Base-by-base conservation (phyloP, 202 grass and related monocot species). In the Bolboschoenoplectus hybrid region DNA sequence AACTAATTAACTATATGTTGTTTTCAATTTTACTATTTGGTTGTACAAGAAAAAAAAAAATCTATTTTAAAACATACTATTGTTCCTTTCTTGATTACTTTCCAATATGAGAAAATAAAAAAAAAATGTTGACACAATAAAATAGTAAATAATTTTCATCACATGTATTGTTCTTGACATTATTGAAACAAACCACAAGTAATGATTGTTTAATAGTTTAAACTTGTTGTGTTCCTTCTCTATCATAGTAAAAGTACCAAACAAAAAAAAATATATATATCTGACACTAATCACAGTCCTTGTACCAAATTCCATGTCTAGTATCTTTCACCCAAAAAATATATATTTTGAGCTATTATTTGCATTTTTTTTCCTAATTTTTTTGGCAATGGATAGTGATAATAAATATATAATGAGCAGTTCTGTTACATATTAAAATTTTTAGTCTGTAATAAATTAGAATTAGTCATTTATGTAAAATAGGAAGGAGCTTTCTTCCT, bases 121-220 rank as follows among this genome's bases (percentile, higher is more conserved):
- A 68, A 41, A 41, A 26, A 41, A 41, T 68, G 65, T 68, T 32
- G 16, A 68, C 12, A 68, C 6, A 68, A 41, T 68, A 14, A 41
- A 68, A 68, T 17, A 41, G 13, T 32, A 68, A 40, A 68, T 16
- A 40, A 68, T 16, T 68, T 9, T 2, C 5, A 11, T 68, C 65
- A 68, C 65, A 7, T 68, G 36, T 68, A 17, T 68, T 68, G 65
- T 41, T 68, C 65, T 68, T 7, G 14, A 40, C 65, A 68, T 68
- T 40, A 40, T 68, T 26, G 26, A 13, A 68, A 68, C 65, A 68
- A 16, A 1, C 65, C 35, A 68, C 65, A 68, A 68, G 13, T 68
- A 26, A 26, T 26, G 65, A 68, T 68, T 68, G 65, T 68, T 39
- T 67, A 67, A 67, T 12, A 36, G 34, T 67, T 67, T 67, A 16